These are phyloP conservation scores for Penicillium cosmopolitanum DNA, from an alignment of 495 filamentous ascomycete species.

Conservation along the genomic window DNA sequence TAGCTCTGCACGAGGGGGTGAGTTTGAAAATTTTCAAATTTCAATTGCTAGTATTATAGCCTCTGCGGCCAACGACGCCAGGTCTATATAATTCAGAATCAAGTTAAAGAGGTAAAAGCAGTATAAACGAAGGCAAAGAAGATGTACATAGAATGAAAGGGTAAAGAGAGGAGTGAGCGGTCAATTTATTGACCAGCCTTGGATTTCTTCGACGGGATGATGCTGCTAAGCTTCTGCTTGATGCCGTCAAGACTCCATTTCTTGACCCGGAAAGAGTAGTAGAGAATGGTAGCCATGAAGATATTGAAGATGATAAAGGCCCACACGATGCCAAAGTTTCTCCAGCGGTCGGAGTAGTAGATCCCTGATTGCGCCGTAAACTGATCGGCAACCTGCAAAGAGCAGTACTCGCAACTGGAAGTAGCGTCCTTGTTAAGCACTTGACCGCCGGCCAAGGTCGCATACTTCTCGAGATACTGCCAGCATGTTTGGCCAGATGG, in stretches of 20 bases:
- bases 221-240: constrained; percentile 22
- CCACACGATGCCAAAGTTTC: constrained; percentile 58
- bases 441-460: constrained; percentile 27
- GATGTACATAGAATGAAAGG: neutral
- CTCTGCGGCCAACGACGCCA: neutral
- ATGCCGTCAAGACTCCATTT: constrained; percentile 30
- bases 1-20: too few species aligned
- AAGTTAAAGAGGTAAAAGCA: constrained; percentile 7
- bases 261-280: constrained; percentile 53
- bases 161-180: neutral
- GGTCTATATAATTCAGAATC: too few species aligned
- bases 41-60: neutral
- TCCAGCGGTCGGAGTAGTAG: constrained; percentile 38
- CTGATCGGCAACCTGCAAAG: constrained; percentile 44
- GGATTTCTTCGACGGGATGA: constrained; percentile 19
- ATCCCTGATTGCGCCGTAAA: constrained; percentile 40
- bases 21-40: too few species aligned
- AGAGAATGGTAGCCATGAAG: constrained; percentile 46
- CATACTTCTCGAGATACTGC: constrained; percentile 45
- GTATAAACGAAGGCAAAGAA: neutral
- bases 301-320: constrained; percentile 54
- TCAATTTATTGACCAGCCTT: constrained; percentile 14
- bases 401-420: constrained; percentile 45
- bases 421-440: constrained; percentile 43
- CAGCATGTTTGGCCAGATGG: constrained; percentile 53